These are phyloP conservation scores for Yarrowia galli DNA, from an alignment of 1,139 yeast genomes.

Conservation along the genomic window DNA sequence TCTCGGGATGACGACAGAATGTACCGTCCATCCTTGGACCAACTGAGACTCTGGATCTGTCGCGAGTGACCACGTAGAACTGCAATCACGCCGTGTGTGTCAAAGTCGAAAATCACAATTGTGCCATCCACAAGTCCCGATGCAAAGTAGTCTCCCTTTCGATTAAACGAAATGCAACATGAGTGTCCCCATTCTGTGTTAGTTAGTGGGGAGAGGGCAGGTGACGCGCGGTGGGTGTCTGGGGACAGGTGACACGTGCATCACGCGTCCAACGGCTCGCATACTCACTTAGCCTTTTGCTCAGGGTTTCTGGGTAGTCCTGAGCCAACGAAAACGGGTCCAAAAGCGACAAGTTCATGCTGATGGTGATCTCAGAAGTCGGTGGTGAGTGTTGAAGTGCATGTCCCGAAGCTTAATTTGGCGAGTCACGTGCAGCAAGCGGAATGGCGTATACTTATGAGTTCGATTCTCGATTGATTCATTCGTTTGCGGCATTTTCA, in stretches of 20 bases:
- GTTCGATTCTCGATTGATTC: not conserved
- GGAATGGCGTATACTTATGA: too few relatives aligned
- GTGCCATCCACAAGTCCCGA: constrained; percentile 84
- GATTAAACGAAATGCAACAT: constrained; percentile 73
- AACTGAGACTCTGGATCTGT: constrained; percentile 75
- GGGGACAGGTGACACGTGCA: too few relatives aligned
- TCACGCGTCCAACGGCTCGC: not conserved
- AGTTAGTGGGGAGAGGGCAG: too few relatives aligned
- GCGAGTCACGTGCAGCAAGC: not conserved
- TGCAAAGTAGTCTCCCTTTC: constrained; percentile 87
- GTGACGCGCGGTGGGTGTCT: too few relatives aligned
- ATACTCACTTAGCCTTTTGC: constrained; percentile 60
- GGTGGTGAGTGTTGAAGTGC: constrained; percentile 8
- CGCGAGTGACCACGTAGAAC: constrained; percentile 70
- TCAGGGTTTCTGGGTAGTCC: constrained; percentile 86
- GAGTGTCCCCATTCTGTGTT: constrained; percentile 67
- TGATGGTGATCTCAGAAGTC: constrained; percentile 4
- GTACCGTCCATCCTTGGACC: constrained; percentile 80
- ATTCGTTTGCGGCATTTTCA: too few relatives aligned
- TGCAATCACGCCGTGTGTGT: constrained; percentile 65
- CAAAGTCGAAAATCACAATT: constrained; percentile 78
- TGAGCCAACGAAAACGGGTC: constrained; percentile 94
- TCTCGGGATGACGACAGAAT: constrained; percentile 81
- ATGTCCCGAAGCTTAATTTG: not conserved
- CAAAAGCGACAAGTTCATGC: constrained; percentile 81